These are phyloP conservation scores for Craterostigma plantagineum DNA, from an alignment of 257 asterid species.

Conservation along the genomic window DNA sequence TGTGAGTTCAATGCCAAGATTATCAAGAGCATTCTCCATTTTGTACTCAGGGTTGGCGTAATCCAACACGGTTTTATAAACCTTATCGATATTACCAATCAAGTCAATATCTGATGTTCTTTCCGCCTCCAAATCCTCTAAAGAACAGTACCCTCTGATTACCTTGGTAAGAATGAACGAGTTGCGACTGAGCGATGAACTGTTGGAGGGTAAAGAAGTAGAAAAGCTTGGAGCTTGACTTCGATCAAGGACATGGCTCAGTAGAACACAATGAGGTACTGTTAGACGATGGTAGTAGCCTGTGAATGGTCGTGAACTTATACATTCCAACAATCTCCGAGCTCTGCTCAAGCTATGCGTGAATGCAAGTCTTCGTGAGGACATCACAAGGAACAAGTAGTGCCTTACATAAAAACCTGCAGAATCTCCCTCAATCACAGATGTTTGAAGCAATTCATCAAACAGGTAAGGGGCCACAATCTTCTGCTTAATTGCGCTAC, in stretches of 20 bases:
- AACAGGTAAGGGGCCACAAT: conserved; percentile 18
- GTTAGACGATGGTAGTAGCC: conserved; percentile 1
- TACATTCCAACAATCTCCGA: conserved; percentile 12
- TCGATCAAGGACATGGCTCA: conserved; percentile 4
- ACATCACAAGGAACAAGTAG: conserved; percentile 10
- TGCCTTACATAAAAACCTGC: background rate
- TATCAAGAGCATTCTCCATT: conserved; percentile 73
- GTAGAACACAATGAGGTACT: conserved; percentile 5
- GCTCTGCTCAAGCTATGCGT: conserved; percentile 7
- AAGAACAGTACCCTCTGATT: conserved; percentile 22
- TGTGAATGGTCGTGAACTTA: conserved; percentile 8
- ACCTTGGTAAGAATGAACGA: conserved; percentile 7
- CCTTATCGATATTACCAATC: no score
- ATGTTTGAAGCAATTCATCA: conserved; percentile 29
- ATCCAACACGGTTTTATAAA: conserved; percentile 40
- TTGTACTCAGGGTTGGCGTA: conserved; percentile 44
- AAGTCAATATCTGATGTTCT: conserved; percentile 10
- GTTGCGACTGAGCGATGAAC: background rate
- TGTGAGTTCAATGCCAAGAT: conserved; percentile 30
- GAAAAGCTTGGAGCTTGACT: no score
- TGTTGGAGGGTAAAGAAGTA: background rate
- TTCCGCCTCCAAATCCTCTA: conserved; percentile 16
- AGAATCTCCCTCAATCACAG: background rate
- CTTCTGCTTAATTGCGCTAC: no score
- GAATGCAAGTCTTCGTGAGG: conserved; percentile 12